Evolutionary conservation across 2,329 filamentous ascomycete genomes (phyloP).

Genomic region (Davidsoniella neocaledoniae): DNA sequence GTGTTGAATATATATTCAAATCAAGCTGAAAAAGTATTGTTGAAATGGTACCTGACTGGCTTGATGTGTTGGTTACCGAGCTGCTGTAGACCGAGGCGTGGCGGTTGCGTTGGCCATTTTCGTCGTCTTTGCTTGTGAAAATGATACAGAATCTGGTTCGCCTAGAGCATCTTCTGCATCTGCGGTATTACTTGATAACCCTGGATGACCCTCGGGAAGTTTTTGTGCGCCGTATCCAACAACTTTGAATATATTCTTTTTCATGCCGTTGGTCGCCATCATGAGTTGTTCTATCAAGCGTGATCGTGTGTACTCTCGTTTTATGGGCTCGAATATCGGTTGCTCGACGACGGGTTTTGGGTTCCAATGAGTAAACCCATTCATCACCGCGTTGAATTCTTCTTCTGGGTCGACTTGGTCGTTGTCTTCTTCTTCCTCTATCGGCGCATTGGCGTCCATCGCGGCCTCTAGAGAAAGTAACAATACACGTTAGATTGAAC

Average conservation of each 20-base stretch:
- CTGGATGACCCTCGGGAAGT: slow-evolving; percentile 32
- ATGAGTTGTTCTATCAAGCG: slow-evolving; percentile 49
- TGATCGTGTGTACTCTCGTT: slow-evolving; percentile 44
- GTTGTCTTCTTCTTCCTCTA: slow-evolving; percentile 75
- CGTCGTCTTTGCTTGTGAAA: slow-evolving; percentile 13
- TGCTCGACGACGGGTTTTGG: slow-evolving; percentile 64
- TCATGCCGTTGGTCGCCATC: slow-evolving; percentile 48
- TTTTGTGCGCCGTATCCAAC: slow-evolving; percentile 38
- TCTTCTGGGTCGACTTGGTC: slow-evolving; percentile 84
- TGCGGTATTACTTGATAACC: slow-evolving; percentile 16
- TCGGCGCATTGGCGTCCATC: slow-evolving; percentile 80
- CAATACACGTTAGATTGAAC: slow-evolving; percentile 3
- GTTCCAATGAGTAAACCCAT: slow-evolving; percentile 55
- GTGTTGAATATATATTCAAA: neutral
- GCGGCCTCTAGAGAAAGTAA: slow-evolving; percentile 51
- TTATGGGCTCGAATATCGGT: slow-evolving; percentile 42
- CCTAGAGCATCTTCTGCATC: slow-evolving; percentile 40
- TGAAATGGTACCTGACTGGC: neutral
- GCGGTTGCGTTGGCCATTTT: too few relatives aligned
- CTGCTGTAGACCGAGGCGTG: too few relatives aligned
- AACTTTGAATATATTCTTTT: slow-evolving; percentile 48
- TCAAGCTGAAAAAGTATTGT: too few relatives aligned
- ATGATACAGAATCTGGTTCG: slow-evolving; percentile 29
- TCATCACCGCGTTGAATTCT: slow-evolving; percentile 80
- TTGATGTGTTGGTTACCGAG: neutral